Conservation (phyloP, 306 rosid genomes). For the Psophocarpus tetragonolobus region DNA sequence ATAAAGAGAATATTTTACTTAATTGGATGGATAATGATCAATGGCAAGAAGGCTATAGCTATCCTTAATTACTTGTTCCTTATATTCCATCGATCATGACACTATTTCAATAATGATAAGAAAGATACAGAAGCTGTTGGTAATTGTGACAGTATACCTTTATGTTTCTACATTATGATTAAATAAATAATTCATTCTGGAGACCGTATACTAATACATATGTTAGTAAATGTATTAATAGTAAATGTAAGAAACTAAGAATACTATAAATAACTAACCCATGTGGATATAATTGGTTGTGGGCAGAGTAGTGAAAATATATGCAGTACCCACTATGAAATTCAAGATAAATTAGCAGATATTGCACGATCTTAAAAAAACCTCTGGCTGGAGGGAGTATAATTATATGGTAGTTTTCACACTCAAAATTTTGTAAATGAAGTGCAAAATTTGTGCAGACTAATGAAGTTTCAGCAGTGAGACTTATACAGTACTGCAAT, state of each 20-base stretch:
- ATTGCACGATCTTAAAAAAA: not conserved
- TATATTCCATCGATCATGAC: not conserved
- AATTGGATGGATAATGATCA: not conserved
- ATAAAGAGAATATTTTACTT: not conserved
- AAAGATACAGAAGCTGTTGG: not conserved
- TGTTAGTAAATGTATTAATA: no score
- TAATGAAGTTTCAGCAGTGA: not conserved
- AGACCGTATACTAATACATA: not conserved
- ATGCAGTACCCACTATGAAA: not conserved
- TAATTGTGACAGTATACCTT: not conserved
- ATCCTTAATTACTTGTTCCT: not conserved
- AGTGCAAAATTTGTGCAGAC: not conserved
- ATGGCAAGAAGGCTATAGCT: not conserved
- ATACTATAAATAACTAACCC: no score
- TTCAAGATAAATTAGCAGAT: not conserved
- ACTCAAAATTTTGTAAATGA: not conserved
- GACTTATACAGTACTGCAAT: not conserved
- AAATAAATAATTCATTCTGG: not conserved
- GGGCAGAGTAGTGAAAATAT: not conserved
- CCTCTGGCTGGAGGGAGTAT: not conserved
- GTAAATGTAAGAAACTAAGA: no score
- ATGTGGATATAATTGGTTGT: not conserved
- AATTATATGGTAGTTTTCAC: not conserved
- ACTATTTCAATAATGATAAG: slow-evolving; percentile 5
- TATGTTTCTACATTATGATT: not conserved